Percentiles rank a stretch among this genome's conserved stretches.
Evolutionary conservation across 75 land plant species (phyloP).

Genomic region (Adiantum capillusveneris): DNA sequence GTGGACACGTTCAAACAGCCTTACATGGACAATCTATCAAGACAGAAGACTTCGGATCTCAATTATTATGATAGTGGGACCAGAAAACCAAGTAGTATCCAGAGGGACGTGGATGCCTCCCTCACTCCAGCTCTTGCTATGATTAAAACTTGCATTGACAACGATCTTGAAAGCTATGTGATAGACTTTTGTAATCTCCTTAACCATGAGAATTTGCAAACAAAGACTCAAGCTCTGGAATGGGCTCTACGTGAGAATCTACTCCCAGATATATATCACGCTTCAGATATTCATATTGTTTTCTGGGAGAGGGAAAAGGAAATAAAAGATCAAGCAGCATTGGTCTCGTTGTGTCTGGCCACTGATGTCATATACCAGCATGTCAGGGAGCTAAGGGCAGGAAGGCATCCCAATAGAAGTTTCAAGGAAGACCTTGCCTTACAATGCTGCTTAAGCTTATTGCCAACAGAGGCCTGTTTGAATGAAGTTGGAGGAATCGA

Average conservation of each 20-base stretch:
- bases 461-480: constrained; percentile 7
- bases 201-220: constrained; percentile 4
- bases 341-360: constrained; percentile 10
- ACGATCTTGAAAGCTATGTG: constrained; percentile 12
- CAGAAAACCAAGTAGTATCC: neutral
- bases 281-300: constrained; percentile 14
- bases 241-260: constrained; percentile 19
- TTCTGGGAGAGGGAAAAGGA: constrained; percentile 19
- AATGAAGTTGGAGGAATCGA: constrained; percentile 3
- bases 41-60: neutral
- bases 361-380: neutral
- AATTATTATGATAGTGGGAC: neutral
- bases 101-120: constrained; percentile 5
- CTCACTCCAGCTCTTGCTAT: constrained; percentile 6
- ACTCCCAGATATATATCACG: neutral
- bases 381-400: constrained; percentile 1
- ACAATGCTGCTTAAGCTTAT: constrained; percentile 9
- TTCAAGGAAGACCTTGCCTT: constrained; percentile 12
- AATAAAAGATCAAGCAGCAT: constrained; percentile 8
- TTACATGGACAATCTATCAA: constrained; percentile 7
- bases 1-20: constrained; percentile 11
- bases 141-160: constrained; percentile 3
- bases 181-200: constrained; percentile 14
- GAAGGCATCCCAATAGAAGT: neutral
- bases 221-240: constrained; percentile 8